These are phyloP conservation scores for Trametes coccinea DNA, from an alignment of 768 basidiomycete genomes.

Conservation along the genomic window DNA sequence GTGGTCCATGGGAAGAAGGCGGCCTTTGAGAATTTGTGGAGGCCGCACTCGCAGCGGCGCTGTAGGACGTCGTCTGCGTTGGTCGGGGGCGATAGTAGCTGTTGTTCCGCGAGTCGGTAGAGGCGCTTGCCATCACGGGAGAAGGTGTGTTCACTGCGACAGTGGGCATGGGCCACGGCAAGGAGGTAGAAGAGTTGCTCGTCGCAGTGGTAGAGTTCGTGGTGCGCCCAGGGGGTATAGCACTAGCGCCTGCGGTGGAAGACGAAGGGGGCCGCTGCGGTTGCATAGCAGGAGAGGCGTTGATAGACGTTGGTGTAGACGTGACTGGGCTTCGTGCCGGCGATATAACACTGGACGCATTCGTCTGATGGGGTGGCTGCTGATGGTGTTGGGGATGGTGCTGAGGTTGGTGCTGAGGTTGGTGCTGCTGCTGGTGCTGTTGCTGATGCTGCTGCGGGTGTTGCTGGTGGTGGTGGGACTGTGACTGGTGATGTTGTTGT, in stretches of 20 bases:
- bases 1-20: constrained; percentile 20
- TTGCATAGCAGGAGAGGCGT: constrained; percentile 54
- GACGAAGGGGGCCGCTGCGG: constrained; percentile 41
- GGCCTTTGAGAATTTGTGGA: constrained; percentile 7
- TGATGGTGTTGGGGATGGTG: constrained; percentile 17
- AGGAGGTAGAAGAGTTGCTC: constrained; percentile 18
- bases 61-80: constrained; percentile 24
- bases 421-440: constrained; percentile 18
- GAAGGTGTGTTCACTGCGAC: constrained; percentile 61
- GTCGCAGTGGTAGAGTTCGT: constrained; percentile 25
- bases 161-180: constrained; percentile 76
- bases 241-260: constrained; percentile 6
- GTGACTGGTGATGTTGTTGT: neutral
- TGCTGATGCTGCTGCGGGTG: constrained; percentile 17
- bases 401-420: neutral
- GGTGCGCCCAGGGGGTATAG: constrained; percentile 19
- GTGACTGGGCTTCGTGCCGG: constrained; percentile 36
- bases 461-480: constrained; percentile 32
- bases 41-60: constrained; percentile 21
- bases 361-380: constrained; percentile 24
- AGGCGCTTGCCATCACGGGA: constrained; percentile 49
- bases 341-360: constrained; percentile 26
- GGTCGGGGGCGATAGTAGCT: constrained; percentile 58
- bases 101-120: constrained; percentile 40
- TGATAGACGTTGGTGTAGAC: constrained; percentile 40